Conservation (phyloP, 805 yeast species). For the Ogataea pini region DNA sequence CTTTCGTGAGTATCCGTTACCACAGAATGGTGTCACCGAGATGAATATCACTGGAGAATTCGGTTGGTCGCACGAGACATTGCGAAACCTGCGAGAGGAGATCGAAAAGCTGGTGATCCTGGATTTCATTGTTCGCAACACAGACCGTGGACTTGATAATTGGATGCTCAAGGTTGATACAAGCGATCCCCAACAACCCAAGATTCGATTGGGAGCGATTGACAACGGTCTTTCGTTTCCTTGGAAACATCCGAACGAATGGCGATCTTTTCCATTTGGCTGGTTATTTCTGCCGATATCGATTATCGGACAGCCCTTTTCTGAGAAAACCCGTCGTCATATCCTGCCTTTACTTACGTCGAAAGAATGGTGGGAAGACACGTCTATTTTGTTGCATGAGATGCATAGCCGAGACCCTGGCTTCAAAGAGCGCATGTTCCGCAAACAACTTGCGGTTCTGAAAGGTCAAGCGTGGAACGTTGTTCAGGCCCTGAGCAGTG, state of each 20-base stretch:
- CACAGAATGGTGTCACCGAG: conserved; percentile 22
- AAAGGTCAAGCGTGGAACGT: conserved; percentile 81
- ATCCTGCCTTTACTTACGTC: conserved; percentile 61
- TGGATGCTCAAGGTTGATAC: conserved; percentile 73
- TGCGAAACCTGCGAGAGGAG: conserved; percentile 57
- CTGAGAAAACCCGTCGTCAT: conserved; percentile 53
- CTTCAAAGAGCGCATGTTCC: conserved; percentile 67
- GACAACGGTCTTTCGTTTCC: conserved; percentile 77
- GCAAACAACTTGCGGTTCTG: conserved; percentile 64
- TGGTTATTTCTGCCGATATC: conserved; percentile 70
- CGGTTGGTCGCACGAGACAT: conserved; percentile 56
- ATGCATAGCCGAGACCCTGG: conserved; percentile 58
- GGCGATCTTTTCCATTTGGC: conserved; percentile 79
- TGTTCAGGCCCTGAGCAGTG: conserved; percentile 59
- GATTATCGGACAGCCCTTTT: conserved; percentile 68
- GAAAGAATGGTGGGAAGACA: conserved; percentile 69
- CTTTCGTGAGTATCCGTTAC: conserved; percentile 56
- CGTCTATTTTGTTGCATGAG: conserved; percentile 46
- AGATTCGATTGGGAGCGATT: conserved; percentile 63
- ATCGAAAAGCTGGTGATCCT: conserved; percentile 68
- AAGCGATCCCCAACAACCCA: conserved; percentile 37
- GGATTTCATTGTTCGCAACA: conserved; percentile 72
- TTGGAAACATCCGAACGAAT: conserved; percentile 81
- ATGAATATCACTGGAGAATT: too few species aligned
- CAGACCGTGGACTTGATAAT: conserved; percentile 73